Base-by-base conservation (phyloP, 441 rosid genomes). In the Codiaeum variegatum region DNA sequence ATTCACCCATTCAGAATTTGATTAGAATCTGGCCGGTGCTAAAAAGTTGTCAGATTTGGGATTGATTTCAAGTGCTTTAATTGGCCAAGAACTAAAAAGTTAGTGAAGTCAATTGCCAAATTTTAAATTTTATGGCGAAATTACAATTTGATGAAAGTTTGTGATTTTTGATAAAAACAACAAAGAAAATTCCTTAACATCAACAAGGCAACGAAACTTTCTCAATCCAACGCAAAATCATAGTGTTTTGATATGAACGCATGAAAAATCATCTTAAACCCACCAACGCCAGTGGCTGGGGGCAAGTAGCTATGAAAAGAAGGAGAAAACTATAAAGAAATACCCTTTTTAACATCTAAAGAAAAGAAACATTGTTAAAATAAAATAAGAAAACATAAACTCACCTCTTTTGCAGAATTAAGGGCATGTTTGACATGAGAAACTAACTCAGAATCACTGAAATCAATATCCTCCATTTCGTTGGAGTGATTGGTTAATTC, bases 361-460 rank as follows among this genome's bases (percentile, higher is more conserved):
- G n/a, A 5, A 6, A 2, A 56, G 26, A 42, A 1, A 15, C 6
- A 7, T 15, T 10, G 21, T 19, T 11, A 26, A 58, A 28, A 26
- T 12, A 21, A 56, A 10, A 2, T 0, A 51, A 8, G 19, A 46
- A 9, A 4, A 10, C 24, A 19, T 19, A 19, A 42, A 19, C 88
- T 83, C 75, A 90, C 96, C 68, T 52, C 67, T 42, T 63, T 47
- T 7, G 75, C 87, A 21, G 88, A 78, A 7, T 63, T 72, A 67
- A 90, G 91, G 56, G 94, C 91, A 23, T 81, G 76, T 75, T 87
- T 88, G 58, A 88, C 85, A 66, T 84, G 80, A 71, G 59, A 71
- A 62, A 86, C 88, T 69, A 89, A 40, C 46, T 86, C 85, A 1
- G 81, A 80, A 55, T 92, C 97, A 19, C 81, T 80, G 72, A 82